Conservation (phyloP, 1,284 basidiomycete genomes). For the Marasmius fiardii region DNA sequence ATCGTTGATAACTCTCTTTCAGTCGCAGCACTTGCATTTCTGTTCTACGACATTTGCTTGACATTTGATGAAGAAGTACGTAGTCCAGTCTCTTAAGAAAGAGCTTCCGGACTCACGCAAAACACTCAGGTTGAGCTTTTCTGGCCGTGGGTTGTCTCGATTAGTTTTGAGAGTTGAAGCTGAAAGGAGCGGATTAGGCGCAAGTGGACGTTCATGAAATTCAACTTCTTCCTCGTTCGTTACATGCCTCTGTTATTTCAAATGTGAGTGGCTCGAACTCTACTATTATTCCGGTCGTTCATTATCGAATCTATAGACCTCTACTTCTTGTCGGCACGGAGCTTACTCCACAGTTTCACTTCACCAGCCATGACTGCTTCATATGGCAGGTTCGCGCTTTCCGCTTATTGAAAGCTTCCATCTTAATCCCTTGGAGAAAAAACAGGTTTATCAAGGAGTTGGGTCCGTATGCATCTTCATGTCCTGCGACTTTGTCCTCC, state of each 20-base stretch:
- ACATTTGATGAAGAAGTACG: constrained; percentile 38
- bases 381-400: background rate
- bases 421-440: background rate
- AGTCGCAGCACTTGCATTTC: constrained; percentile 39
- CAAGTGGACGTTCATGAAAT: constrained; percentile 8
- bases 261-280: background rate
- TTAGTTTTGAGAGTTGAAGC: background rate
- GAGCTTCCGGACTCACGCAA: background rate
- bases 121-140: constrained; percentile 1
- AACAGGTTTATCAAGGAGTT: constrained; percentile 2
- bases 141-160: constrained; percentile 2
- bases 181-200: background rate
- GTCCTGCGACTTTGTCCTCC: constrained; percentile 1
- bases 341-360: constrained; percentile 1
- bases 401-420: background rate
- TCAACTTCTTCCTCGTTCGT: constrained; percentile 9
- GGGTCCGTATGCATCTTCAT: background rate
- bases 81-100: background rate
- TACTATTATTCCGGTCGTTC: background rate
- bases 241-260: constrained; percentile 7
- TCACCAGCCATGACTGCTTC: constrained; percentile 6
- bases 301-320: background rate
- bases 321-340: constrained; percentile 9
- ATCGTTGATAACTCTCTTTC: background rate
- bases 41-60: constrained; percentile 38